Percentiles rank a stretch among this genome's conserved stretches.
These are phyloP conservation scores for Chalciporus pseudorubinellus DNA, from an alignment of 768 basidiomycete species.

Conservation along the genomic window DNA sequence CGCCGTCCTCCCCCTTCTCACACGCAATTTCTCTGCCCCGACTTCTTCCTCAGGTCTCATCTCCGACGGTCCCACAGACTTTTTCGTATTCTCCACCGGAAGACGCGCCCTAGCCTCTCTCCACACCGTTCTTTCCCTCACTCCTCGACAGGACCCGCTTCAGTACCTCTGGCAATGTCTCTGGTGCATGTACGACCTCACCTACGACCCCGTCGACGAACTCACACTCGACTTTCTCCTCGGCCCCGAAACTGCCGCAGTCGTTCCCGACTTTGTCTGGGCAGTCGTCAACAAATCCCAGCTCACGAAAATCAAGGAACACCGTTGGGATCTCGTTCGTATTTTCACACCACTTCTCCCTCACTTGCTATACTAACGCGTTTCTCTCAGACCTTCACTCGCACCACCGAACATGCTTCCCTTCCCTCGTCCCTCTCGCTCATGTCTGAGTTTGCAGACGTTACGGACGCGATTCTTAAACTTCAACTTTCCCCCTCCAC, in stretches of 20 bases:
- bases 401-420: constrained; percentile 60
- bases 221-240: constrained; percentile 81
- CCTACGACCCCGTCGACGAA: constrained; percentile 65
- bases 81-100: constrained; percentile 86
- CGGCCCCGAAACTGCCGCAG: constrained; percentile 34
- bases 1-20: constrained; percentile 55
- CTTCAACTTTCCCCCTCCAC: constrained; percentile 35
- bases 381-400: constrained; percentile 69
- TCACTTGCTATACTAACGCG: constrained; percentile 1
- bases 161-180: constrained; percentile 60
- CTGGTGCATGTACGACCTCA: constrained; percentile 70
- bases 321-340: constrained; percentile 86
- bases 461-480: constrained; percentile 78
- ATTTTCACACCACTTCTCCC: background rate
- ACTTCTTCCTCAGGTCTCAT: constrained; percentile 48
- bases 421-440: constrained; percentile 64
- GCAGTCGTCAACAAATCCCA: constrained; percentile 81
- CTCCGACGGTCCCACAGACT: constrained; percentile 73
- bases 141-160: constrained; percentile 81
- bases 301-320: constrained; percentile 60
- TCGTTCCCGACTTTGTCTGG: constrained; percentile 73
- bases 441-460: constrained; percentile 88
- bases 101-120: constrained; percentile 72
- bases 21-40: constrained; percentile 75
- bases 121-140: constrained; percentile 74